Evolutionary conservation across 768 basidiomycete genomes (phyloP).

Genomic region (Sporobolomyces pararoseus): DNA sequence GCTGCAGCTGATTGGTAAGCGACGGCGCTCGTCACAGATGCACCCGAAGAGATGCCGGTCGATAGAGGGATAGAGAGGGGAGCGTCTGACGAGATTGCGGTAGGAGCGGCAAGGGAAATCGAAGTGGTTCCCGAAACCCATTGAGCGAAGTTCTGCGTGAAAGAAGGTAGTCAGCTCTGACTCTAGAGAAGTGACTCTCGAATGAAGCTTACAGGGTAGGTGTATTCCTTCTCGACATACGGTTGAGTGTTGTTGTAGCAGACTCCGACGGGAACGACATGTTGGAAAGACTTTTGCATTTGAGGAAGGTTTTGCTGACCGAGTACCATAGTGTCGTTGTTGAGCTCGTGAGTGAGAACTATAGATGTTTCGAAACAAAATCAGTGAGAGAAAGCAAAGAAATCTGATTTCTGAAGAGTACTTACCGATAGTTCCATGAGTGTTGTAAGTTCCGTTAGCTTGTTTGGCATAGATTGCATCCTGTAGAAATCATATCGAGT

Average conservation of each 20-base stretch:
- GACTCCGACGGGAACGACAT: slow-evolving; percentile 47
- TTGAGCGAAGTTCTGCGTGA: slow-evolving; percentile 26
- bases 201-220: slow-evolving; percentile 23
- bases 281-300: slow-evolving; percentile 46
- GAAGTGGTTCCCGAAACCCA: slow-evolving; percentile 27
- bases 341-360: slow-evolving; percentile 49
- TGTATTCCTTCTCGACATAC: slow-evolving; percentile 45
- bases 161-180: not conserved
- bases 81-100: slow-evolving; percentile 25
- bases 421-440: slow-evolving; percentile 45
- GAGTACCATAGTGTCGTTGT: slow-evolving; percentile 49
- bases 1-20: slow-evolving; percentile 5
- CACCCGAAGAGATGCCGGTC: slow-evolving; percentile 14
- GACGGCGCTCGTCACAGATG: slow-evolving; percentile 22
- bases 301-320: slow-evolving; percentile 41
- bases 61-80: slow-evolving; percentile 27
- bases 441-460: slow-evolving; percentile 45
- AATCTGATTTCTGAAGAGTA: not conserved
- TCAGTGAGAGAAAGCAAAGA: not conserved
- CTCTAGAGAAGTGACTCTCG: not conserved
- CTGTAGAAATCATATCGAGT: no score
- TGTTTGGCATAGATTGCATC: slow-evolving; percentile 39
- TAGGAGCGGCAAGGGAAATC: slow-evolving; percentile 25
- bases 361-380: not conserved
- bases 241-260: slow-evolving; percentile 48